Percentiles rank a stretch among this genome's conserved stretches.
Evolutionary conservation across 2,329 filamentous ascomycete genomes (phyloP).

Genomic region (Aspergillus thermomutatus): DNA sequence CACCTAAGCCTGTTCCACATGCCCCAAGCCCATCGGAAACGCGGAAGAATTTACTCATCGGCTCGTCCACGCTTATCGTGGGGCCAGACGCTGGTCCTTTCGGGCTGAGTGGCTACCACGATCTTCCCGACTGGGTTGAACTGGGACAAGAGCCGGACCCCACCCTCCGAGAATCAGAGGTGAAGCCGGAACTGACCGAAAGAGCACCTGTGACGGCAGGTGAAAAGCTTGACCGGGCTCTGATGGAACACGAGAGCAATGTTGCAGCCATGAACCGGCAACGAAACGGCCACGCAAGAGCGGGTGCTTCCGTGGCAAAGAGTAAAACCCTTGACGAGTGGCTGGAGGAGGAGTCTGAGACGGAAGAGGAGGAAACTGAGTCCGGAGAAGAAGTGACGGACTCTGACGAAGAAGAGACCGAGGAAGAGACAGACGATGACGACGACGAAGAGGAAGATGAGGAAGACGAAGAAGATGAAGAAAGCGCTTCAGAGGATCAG

Average conservation of each 20-base stretch:
- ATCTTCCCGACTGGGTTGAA: conserved; percentile 80
- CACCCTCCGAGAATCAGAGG: conserved; percentile 62
- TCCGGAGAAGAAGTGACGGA: conserved; percentile 52
- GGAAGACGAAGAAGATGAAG: conserved; percentile 41
- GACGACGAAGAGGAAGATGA: conserved; percentile 47
- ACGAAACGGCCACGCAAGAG: conserved; percentile 12
- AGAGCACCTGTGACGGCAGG: conserved; percentile 38
- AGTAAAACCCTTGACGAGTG: conserved; percentile 89
- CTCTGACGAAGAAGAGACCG: conserved; percentile 50
- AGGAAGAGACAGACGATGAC: conserved; percentile 43
- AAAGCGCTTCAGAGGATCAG: conserved; percentile 46
- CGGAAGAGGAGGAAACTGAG: conserved; percentile 50
- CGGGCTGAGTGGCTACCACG: conserved; percentile 73
- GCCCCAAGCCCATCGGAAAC: conserved; percentile 84
- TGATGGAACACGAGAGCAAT: conserved; percentile 39
- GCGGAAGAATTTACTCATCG: conserved; percentile 72
- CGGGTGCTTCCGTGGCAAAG: conserved; percentile 40
- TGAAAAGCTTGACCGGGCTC: conserved; percentile 40
- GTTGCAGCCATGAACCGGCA: conserved; percentile 17
- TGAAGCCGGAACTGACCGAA: conserved; percentile 33
- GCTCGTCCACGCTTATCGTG: conserved; percentile 80
- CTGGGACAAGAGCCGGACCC: conserved; percentile 76
- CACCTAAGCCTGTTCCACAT: conserved; percentile 90
- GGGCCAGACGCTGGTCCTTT: conserved; percentile 71
- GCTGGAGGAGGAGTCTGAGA: conserved; percentile 61